Conservation (phyloP, 2,329 filamentous ascomycete species). For the Calonectria pauciramosa region DNA sequence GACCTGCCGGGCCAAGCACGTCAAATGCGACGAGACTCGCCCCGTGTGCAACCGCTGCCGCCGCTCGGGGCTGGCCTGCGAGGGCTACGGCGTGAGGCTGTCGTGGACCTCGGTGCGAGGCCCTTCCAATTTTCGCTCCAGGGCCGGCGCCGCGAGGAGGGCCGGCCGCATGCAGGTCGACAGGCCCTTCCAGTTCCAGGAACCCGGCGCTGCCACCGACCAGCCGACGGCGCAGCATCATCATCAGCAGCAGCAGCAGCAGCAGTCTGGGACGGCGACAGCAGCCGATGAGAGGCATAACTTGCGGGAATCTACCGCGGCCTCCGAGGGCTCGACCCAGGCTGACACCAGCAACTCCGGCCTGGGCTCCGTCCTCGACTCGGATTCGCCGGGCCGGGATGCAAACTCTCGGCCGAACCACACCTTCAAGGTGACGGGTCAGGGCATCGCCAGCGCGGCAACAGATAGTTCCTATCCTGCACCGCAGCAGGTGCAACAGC, state of each 20-base stretch:
- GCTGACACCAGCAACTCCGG: background rate
- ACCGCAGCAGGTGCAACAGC: conserved; percentile 14
- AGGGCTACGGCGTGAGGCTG: conserved; percentile 41
- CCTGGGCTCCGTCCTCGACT: background rate
- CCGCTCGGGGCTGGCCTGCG: conserved; percentile 34
- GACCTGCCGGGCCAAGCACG: conserved; percentile 44
- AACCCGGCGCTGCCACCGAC: background rate
- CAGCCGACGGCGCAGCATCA: conserved; percentile 8
- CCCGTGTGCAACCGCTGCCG: conserved; percentile 40
- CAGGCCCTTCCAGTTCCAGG: conserved; percentile 8
- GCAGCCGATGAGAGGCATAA: background rate
- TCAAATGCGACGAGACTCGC: conserved; percentile 46
- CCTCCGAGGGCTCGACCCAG: conserved; percentile 5
- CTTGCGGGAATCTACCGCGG: conserved; percentile 9
- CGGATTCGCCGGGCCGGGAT: conserved; percentile 22
- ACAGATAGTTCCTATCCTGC: conserved; percentile 11
- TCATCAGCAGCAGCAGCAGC: background rate
- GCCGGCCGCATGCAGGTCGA: conserved; percentile 21
- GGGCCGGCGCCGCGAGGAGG: conserved; percentile 20
- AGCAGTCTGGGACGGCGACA: background rate
- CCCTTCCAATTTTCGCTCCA: conserved; percentile 34
- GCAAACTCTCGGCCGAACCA: conserved; percentile 35
- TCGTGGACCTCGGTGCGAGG: conserved; percentile 44
- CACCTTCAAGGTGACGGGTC: conserved; percentile 36
- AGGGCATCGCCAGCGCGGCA: conserved; percentile 27